Evolutionary conservation across 2,329 filamentous ascomycete species (phyloP), one percentile per base, ranked within the genome.

Genomic region (Talaromyces funiculosus): DNA sequence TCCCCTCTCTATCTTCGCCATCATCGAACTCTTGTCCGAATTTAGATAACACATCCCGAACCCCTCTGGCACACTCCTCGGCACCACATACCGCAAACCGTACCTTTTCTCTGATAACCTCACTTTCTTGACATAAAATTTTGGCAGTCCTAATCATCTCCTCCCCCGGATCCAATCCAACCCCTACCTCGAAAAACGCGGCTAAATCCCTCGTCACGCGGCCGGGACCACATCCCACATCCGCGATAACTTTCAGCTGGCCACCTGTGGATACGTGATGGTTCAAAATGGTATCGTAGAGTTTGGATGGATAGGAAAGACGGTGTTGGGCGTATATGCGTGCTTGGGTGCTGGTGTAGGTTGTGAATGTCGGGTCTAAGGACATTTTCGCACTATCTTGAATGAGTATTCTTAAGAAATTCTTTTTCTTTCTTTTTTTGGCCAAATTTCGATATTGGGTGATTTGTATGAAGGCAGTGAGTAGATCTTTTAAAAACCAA

Each of bases 221-320:
- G 3, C 84, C 84, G 0, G 84, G 83, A 0, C 84, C 83, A 65
- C 82, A 85, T 33, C 84, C 84, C 5, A 86, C 70, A 62, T 87
- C 84, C 12, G 84, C 67, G 0, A 84, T 63, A 2, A 70, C 73
- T 31, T 72, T 67, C 14, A 80, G 65, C 12, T 73, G 57, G 12
- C 81, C 81, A 20, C 79, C 78, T 0, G 76, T 79, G 0, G 75
- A 71, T 1, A 65, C 69, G 64, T 86, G 84, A 57, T 80, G 74
- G 18, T 75, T 64, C 4, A 82, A 47, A 53, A 86, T 73, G 40
- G 67, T 65, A 2, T 79, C 62, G 70, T 82, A 84, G n/a, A 86
- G 69, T 5, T 65, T 66, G 0, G 72, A 64, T 47, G 77, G 71
- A 66, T 85, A 85, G 53, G 84, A 84, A 3, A 65, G 63, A 3